Conservation (phyloP, 495 filamentous ascomycete species). For the Tuber borchii region DNA sequence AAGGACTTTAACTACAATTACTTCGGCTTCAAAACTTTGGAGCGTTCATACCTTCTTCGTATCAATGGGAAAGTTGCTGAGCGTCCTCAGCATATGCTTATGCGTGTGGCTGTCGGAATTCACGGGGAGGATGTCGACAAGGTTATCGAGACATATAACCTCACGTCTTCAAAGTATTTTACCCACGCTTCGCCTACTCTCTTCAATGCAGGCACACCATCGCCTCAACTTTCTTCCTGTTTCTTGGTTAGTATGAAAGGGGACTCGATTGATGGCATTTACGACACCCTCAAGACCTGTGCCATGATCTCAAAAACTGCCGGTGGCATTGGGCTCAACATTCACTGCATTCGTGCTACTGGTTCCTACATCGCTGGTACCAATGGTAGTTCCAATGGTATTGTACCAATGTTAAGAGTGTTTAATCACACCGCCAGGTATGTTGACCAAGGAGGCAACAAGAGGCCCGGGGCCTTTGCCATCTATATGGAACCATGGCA, state of each 20-base stretch:
- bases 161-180: slow-evolving; percentile 96
- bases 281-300: slow-evolving; percentile 97
- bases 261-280: slow-evolving; percentile 98
- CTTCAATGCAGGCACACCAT: slow-evolving; percentile 94
- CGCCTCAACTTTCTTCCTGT: slow-evolving; percentile 89
- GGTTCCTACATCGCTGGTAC: slow-evolving; percentile 96
- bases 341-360: slow-evolving; percentile 91
- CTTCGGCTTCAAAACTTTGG: slow-evolving; percentile 98
- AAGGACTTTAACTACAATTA: slow-evolving; percentile 99
- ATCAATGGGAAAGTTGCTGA: slow-evolving; percentile 90
- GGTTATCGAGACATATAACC: slow-evolving; percentile 92
- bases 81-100: slow-evolving; percentile 96
- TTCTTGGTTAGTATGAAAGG: slow-evolving; percentile 98
- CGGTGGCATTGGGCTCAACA: slow-evolving; percentile 91
- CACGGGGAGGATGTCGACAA: slow-evolving; percentile 90
- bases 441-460: slow-evolving; percentile 98
- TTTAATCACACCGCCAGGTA: slow-evolving; percentile 99
- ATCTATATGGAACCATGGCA: slow-evolving; percentile 99
- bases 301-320: slow-evolving; percentile 99
- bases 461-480: slow-evolving; percentile 95
- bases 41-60: slow-evolving; percentile 91
- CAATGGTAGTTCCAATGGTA: slow-evolving; percentile 94
- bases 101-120: slow-evolving; percentile 96
- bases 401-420: slow-evolving; percentile 94
- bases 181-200: slow-evolving; percentile 96